phyloP scores from a whole-genome alignment of 805 yeast species.

The Clavispora phyllophila region DNA sequence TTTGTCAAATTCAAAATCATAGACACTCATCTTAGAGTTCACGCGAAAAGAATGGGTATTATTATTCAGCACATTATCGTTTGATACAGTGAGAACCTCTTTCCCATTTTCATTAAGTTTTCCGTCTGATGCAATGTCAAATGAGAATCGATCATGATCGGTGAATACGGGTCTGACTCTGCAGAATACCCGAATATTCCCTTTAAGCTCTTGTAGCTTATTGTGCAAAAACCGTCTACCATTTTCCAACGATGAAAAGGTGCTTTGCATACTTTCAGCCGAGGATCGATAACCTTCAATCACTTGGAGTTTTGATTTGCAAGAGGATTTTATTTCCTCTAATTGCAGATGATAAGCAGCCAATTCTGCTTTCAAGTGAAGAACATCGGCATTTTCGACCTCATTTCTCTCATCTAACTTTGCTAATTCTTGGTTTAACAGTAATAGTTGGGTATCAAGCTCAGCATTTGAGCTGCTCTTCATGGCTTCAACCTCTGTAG shows the following conservation, averaged over 20 bases:
- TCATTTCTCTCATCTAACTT: slow-evolving; percentile 3
- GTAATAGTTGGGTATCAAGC: neutral
- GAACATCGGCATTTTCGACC: slow-evolving; percentile 7
- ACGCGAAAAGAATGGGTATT: slow-evolving; percentile 25
- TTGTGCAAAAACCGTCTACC: slow-evolving; percentile 64
- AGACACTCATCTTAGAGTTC: slow-evolving; percentile 3
- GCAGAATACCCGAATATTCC: slow-evolving; percentile 89
- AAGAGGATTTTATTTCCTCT: neutral
- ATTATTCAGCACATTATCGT: slow-evolving; percentile 23
- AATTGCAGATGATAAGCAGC: neutral
- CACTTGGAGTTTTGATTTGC: slow-evolving; percentile 5
- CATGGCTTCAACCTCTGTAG: slow-evolving; percentile 14
- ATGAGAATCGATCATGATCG: slow-evolving; percentile 5
- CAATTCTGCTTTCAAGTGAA: slow-evolving; percentile 2
- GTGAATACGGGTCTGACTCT: slow-evolving; percentile 61
- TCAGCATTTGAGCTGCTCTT: neutral
- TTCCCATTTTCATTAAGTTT: slow-evolving; percentile 30
- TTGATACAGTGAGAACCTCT: slow-evolving; percentile 30
- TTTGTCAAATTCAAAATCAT: slow-evolving; percentile 66
- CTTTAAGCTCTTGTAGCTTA: slow-evolving; percentile 77
- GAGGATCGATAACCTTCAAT: slow-evolving; percentile 6
- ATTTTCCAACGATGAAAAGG: slow-evolving; percentile 46
- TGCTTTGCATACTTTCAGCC: slow-evolving; percentile 16
- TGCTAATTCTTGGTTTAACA: neutral
- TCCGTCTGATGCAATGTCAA: slow-evolving; percentile 15